phyloP scores from a whole-genome alignment of 2,329 filamentous ascomycete species.

The Moelleriella libera region DNA sequence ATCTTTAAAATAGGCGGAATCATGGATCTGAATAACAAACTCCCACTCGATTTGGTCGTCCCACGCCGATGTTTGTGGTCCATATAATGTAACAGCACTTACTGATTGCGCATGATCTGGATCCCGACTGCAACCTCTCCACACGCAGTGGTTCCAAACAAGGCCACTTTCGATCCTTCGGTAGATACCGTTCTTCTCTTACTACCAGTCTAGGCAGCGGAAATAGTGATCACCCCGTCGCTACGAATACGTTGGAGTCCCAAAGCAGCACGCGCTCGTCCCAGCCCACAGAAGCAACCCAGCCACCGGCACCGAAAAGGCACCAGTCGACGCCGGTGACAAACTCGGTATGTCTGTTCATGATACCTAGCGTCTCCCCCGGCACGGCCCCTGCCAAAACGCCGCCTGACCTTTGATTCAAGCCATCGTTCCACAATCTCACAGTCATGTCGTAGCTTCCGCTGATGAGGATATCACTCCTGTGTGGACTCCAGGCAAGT shows the following conservation, averaged over 20 bases:
- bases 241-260: slow-evolving; percentile 55
- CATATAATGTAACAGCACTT: too few species aligned
- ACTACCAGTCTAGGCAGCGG: background rate
- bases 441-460: slow-evolving; percentile 98
- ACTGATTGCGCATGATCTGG: too few species aligned
- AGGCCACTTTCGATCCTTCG: too few species aligned
- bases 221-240: slow-evolving; percentile 8
- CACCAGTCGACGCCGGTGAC: slow-evolving; percentile 97
- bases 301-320: slow-evolving; percentile 85
- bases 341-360: slow-evolving; percentile 92
- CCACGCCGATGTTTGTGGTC: too few species aligned
- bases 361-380: slow-evolving; percentile 65
- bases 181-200: too few species aligned
- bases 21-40: too few species aligned
- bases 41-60: too few species aligned
- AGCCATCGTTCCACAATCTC: slow-evolving; percentile 76
- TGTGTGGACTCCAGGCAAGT: slow-evolving; percentile 84
- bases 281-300: slow-evolving; percentile 92
- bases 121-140: too few species aligned
- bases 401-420: slow-evolving; percentile 23
- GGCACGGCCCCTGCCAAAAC: slow-evolving; percentile 23
- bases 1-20: too few species aligned
- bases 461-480: slow-evolving; percentile 74
- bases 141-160: too few species aligned
- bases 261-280: slow-evolving; percentile 84